These are phyloP conservation scores for Fusarium cicatricum DNA, from an alignment of 2,329 filamentous ascomycete species.

Conservation along the genomic window DNA sequence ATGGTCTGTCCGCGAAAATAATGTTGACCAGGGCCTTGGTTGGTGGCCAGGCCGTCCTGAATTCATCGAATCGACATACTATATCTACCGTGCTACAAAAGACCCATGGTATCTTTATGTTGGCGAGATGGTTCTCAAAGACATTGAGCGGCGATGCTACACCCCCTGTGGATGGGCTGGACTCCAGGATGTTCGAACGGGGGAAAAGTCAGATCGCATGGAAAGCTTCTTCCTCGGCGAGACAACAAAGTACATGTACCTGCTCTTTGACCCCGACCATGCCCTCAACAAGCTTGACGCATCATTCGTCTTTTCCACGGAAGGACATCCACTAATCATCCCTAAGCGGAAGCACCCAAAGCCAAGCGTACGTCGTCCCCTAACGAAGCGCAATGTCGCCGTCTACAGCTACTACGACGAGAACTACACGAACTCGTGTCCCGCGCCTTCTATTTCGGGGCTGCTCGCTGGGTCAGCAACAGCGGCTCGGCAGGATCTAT, in stretches of 20 bases:
- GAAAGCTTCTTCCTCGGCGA: constrained; percentile 98
- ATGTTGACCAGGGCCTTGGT: constrained; percentile 83
- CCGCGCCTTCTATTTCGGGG: constrained; percentile 63
- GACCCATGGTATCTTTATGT: constrained; percentile 97
- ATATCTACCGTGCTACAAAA: constrained; percentile 90
- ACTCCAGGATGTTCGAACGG: constrained; percentile 80
- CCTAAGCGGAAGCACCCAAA: constrained; percentile 55
- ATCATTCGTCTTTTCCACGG: constrained; percentile 92
- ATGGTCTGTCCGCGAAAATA: constrained; percentile 86
- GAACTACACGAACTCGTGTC: constrained; percentile 69
- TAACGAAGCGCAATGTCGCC: constrained; percentile 21
- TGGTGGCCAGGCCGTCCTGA: constrained; percentile 98
- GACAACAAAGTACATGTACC: constrained; percentile 93
- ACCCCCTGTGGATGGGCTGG: constrained; percentile 94
- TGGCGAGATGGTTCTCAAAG: constrained; percentile 91
- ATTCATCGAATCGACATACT: constrained; percentile 96
- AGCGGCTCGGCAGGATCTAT: constrained; percentile 81
- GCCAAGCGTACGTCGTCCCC: constrained; percentile 5
- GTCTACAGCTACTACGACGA: constrained; percentile 52
- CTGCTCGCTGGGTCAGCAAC: constrained; percentile 81
- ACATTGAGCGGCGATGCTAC: constrained; percentile 89
- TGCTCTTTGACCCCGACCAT: constrained; percentile 87
- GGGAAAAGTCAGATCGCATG: constrained; percentile 93
- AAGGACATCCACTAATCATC: constrained; percentile 92
- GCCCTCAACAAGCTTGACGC: constrained; percentile 87